Evolutionary conservation across 805 yeast genomes (phyloP).

Genomic region (Kodamaea kakaduensis): DNA sequence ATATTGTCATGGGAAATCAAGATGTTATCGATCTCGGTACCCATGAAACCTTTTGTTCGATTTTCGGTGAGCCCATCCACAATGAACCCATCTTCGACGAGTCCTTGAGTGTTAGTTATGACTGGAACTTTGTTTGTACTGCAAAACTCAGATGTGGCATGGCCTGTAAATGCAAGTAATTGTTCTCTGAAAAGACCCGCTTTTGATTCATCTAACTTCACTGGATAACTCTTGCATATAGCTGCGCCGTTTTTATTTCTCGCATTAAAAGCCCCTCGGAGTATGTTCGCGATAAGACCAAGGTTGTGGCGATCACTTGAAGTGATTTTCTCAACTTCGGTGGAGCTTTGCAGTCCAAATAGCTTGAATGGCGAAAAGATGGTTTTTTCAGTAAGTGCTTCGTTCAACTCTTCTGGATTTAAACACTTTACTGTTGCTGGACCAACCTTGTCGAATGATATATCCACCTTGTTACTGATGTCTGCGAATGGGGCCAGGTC

Average conservation of each 20-base stretch:
- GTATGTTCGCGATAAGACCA: constrained; percentile 27
- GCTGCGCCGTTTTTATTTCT: constrained; percentile 29
- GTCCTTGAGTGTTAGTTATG: constrained; percentile 16
- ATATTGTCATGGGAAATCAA: constrained; percentile 32
- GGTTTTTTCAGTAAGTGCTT: constrained; percentile 25
- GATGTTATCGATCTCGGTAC: constrained; percentile 12
- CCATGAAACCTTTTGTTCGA: too few relatives aligned
- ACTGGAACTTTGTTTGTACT: constrained; percentile 16
- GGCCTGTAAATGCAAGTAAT: constrained; percentile 23
- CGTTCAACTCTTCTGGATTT: constrained; percentile 21
- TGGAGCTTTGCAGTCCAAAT: constrained; percentile 12
- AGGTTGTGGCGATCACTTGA: constrained; percentile 29
- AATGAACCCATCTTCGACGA: constrained; percentile 16
- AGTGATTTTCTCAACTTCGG: constrained; percentile 10
- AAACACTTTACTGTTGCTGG: constrained; percentile 21
- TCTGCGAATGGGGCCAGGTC: constrained; percentile 31
- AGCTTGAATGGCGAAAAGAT: constrained; percentile 20
- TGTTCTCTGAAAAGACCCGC: constrained; percentile 25
- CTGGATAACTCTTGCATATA: constrained; percentile 1
- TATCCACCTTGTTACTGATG: constrained; percentile 18
- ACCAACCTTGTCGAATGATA: constrained; percentile 28
- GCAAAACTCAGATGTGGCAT: constrained; percentile 23
- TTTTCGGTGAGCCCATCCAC: too few relatives aligned
- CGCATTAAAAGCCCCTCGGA: constrained; percentile 29
- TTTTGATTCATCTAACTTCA: constrained; percentile 3